Conservation (phyloP, 148 eudicot species). For the Vaccinium vitisidaea region DNA sequence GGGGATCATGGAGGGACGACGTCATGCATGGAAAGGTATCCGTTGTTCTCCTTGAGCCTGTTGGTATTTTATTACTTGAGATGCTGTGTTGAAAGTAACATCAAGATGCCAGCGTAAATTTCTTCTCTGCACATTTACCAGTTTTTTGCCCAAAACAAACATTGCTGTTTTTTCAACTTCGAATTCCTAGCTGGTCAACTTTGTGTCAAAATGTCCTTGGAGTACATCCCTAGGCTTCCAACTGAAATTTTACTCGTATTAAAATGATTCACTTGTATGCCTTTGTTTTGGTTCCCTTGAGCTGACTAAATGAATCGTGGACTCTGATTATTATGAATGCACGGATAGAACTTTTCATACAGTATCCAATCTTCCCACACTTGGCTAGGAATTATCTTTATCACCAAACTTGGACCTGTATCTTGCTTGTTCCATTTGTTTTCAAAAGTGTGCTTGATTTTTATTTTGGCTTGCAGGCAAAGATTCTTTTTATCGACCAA, state of each 20-base stretch:
- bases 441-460: not conserved
- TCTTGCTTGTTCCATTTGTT: not conserved
- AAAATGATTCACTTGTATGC: not conserved
- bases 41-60: not conserved
- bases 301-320: not conserved
- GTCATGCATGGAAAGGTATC: slow-evolving; percentile 95
- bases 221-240: not conserved
- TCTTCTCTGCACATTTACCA: not conserved
- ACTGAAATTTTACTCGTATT: not conserved
- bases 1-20: slow-evolving; percentile 97
- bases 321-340: not conserved
- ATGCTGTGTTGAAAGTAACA: not conserved
- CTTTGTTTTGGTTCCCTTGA: not conserved
- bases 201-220: not conserved
- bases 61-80: not conserved
- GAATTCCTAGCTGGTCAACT: not conserved
- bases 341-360: not conserved
- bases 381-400: not conserved
- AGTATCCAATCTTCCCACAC: not conserved
- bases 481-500: not conserved
- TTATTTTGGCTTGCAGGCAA: not conserved
- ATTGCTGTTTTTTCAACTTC: not conserved
- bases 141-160: not conserved
- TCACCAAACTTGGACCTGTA: not conserved
- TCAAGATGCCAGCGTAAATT: not conserved